Conservation (phyloP, 441 rosid species). For the Gossypium trilobum region DNA sequence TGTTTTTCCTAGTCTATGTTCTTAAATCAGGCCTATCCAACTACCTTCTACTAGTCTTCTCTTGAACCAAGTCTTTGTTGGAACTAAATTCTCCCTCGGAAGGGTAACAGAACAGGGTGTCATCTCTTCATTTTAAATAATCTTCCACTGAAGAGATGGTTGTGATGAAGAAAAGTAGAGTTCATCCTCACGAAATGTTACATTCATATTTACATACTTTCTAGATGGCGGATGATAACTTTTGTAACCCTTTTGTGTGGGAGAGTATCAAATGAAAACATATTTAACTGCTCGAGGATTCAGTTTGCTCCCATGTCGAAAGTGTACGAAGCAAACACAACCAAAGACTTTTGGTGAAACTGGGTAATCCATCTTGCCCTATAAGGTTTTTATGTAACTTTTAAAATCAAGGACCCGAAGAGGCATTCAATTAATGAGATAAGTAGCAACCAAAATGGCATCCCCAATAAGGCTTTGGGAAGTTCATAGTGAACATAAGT, state of each 20-base stretch:
- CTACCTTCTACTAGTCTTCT: background rate
- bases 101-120: background rate
- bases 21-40: background rate
- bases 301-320: no score
- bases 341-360: no score
- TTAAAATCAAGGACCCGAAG: no score
- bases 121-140: background rate
- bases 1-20: no score
- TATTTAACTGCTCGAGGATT: background rate
- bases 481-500: no score
- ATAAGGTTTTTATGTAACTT: no score
- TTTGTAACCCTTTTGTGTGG: background rate
- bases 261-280: background rate
- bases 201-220: background rate
- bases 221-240: background rate
- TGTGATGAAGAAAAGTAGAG: background rate
- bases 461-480: no score
- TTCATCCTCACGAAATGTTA: background rate
- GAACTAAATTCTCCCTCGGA: background rate
- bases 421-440: no score
- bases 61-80: background rate
- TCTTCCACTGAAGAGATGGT: background rate
- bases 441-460: no score
- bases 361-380: no score
- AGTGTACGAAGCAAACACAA: no score